These are phyloP conservation scores for Trypanosoma brucei DNA, from an alignment of 208 protist species.

Conservation along the genomic window DNA sequence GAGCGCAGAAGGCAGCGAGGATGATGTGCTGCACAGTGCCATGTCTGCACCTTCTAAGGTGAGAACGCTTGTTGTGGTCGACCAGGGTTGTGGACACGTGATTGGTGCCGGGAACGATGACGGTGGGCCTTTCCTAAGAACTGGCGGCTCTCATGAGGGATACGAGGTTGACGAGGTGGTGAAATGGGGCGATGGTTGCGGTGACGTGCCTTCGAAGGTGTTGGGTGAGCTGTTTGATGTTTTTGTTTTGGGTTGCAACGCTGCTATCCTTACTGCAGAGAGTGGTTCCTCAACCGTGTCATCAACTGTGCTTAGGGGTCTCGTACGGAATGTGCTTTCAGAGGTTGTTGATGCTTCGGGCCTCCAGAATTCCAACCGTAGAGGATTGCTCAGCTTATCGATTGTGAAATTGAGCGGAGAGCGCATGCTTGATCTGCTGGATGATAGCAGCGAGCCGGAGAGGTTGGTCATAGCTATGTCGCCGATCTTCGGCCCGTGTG, in stretches of 20 bases:
- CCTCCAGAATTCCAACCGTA: neutral
- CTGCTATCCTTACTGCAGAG: slow-evolving; percentile 61
- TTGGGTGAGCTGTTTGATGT: slow-evolving; percentile 56
- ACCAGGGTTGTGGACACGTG: slow-evolving; percentile 52
- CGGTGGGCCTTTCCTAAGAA: slow-evolving; percentile 55
- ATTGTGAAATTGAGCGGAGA: slow-evolving; percentile 69
- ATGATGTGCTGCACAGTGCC: neutral
- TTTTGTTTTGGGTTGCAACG: slow-evolving; percentile 62
- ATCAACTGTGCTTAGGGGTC: slow-evolving; percentile 46
- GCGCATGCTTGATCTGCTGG: slow-evolving; percentile 53
- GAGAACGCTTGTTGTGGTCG: slow-evolving; percentile 61
- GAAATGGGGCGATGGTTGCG: slow-evolving; percentile 27
- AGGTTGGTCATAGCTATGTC: slow-evolving; percentile 79
- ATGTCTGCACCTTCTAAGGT: slow-evolving; percentile 43
- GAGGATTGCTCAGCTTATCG: slow-evolving; percentile 43
- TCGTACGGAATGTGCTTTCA: slow-evolving; percentile 49
- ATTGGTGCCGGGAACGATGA: slow-evolving; percentile 65
- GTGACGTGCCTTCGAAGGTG: slow-evolving; percentile 35
- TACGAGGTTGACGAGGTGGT: slow-evolving; percentile 79
- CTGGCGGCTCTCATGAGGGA: slow-evolving; percentile 69
- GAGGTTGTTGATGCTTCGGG: slow-evolving; percentile 19
- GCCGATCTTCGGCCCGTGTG: slow-evolving; percentile 74
- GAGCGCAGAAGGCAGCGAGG: neutral
- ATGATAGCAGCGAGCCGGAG: slow-evolving; percentile 28
- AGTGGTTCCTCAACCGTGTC: slow-evolving; percentile 50